A percentile compares a stretch with the other conserved stretches of the same genome.
phyloP scores from a whole-genome alignment of 139 green algal species.

The Micromonas commoda region DNA sequence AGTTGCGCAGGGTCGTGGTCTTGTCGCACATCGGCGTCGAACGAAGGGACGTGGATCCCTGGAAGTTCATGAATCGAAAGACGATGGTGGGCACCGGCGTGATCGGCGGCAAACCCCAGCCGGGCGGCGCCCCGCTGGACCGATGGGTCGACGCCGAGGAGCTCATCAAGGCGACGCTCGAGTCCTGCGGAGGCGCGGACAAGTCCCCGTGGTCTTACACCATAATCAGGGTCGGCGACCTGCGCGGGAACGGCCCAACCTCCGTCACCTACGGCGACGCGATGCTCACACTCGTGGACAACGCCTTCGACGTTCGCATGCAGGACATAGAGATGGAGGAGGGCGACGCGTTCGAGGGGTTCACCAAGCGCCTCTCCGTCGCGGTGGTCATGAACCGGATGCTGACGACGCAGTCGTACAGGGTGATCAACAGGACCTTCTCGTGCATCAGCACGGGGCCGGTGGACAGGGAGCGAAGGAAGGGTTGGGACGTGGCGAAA shows the following conservation, averaged over 20 bases:
- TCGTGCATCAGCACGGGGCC: neutral
- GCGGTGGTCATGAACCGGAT: conserved; percentile 10
- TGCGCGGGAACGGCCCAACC: conserved; percentile 10
- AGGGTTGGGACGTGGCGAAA: conserved; percentile 13
- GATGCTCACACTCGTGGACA: conserved; percentile 14
- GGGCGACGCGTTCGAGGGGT: conserved; percentile 12
- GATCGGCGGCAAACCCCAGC: neutral
- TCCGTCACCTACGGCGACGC: conserved; percentile 11
- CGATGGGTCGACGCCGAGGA: neutral
- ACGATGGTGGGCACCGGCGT: neutral
- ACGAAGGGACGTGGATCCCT: conserved; percentile 10
- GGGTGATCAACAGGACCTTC: neutral
- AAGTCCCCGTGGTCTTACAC: conserved; percentile 2
- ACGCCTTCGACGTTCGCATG: conserved; percentile 26
- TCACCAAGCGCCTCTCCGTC: conserved; percentile 9
- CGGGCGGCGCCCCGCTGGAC: conserved; percentile 2
- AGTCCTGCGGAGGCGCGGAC: neutral
- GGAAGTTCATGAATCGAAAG: conserved; percentile 18
- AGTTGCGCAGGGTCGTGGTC: neutral
- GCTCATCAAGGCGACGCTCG: neutral
- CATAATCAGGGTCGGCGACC: conserved; percentile 5
- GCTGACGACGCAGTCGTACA: neutral
- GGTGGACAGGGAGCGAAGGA: conserved; percentile 9
- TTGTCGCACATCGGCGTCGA: conserved; percentile 20
- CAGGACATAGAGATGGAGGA: conserved; percentile 16